Conservation (phyloP, 2,329 filamentous ascomycete species). For the Fusarium sororula region DNA sequence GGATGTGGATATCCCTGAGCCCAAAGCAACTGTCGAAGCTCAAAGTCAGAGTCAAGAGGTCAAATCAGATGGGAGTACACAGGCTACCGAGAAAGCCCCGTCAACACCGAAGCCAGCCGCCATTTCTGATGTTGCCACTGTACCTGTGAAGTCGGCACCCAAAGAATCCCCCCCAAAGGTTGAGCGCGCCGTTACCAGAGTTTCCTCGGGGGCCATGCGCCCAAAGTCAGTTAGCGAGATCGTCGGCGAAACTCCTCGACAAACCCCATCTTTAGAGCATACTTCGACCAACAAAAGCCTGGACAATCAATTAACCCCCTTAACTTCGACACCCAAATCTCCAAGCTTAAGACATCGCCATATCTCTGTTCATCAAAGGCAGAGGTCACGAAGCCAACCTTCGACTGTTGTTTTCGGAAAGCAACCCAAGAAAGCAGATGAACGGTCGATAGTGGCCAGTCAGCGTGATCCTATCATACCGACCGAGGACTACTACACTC, state of each 20-base stretch:
- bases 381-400: conserved; percentile 70
- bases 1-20: conserved; percentile 47
- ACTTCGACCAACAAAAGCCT: conserved; percentile 40
- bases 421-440: conserved; percentile 60
- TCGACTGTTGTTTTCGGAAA: conserved; percentile 84
- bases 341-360: conserved; percentile 47
- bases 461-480: conserved; percentile 55
- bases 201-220: conserved; percentile 74
- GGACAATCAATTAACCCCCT: conserved; percentile 51
- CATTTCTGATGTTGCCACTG: not conserved
- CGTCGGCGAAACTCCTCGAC: conserved; percentile 65
- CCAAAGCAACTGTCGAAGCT: conserved; percentile 23
- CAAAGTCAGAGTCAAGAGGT: conserved; percentile 14
- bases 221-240: conserved; percentile 80
- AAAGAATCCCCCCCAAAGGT: conserved; percentile 38
- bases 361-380: conserved; percentile 56
- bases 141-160: conserved; percentile 1
- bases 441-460: conserved; percentile 55
- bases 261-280: conserved; percentile 48
- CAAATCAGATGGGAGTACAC: conserved; percentile 14
- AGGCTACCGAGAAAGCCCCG: conserved; percentile 6
- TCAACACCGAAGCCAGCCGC: conserved; percentile 8
- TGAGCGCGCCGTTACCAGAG: conserved; percentile 71
- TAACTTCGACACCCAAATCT: conserved; percentile 57
- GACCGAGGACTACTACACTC: conserved; percentile 71